Conservation (phyloP, 2,329 filamentous ascomycete genomes). For the Fulvia fulva region DNA sequence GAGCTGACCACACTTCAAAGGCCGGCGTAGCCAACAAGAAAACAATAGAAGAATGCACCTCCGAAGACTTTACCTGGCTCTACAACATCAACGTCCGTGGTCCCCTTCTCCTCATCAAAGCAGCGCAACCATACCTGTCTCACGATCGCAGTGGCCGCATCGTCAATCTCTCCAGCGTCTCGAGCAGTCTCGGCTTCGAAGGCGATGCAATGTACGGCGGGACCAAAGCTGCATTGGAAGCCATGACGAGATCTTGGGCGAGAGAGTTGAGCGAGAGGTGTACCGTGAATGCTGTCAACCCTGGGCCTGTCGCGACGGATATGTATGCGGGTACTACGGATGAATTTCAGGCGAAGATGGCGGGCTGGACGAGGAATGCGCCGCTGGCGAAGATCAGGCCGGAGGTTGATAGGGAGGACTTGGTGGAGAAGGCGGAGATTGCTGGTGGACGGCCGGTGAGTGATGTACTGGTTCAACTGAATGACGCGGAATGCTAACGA, state of each 20-base stretch:
- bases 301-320: conserved; percentile 59
- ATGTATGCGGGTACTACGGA: conserved; percentile 57
- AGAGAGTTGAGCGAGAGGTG: conserved; percentile 58
- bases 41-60: conserved; percentile 57
- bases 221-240: conserved; percentile 63
- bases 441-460: conserved; percentile 52
- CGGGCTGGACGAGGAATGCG: conserved; percentile 58
- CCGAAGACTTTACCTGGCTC: conserved; percentile 64
- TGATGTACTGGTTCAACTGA: conserved; percentile 38
- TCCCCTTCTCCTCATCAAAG: conserved; percentile 73
- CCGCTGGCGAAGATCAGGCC: conserved; percentile 61
- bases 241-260: conserved; percentile 67
- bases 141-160: conserved; percentile 63
- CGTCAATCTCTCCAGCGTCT: conserved; percentile 59
- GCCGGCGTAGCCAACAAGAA: conserved; percentile 68
- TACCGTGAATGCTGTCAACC: conserved; percentile 58
- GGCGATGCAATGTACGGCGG: conserved; percentile 61
- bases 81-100: conserved; percentile 81
- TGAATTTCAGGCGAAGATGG: conserved; percentile 56
- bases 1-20: background rate
- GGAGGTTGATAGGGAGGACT: conserved; percentile 58
- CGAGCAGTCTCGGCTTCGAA: conserved; percentile 54
- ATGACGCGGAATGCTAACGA: conserved; percentile 21
- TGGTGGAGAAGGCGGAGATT: conserved; percentile 41
- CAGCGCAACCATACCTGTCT: conserved; percentile 65